Evolutionary conservation across 2,329 filamentous ascomycete species (phyloP).

Genomic region (Monilinia laxa): DNA sequence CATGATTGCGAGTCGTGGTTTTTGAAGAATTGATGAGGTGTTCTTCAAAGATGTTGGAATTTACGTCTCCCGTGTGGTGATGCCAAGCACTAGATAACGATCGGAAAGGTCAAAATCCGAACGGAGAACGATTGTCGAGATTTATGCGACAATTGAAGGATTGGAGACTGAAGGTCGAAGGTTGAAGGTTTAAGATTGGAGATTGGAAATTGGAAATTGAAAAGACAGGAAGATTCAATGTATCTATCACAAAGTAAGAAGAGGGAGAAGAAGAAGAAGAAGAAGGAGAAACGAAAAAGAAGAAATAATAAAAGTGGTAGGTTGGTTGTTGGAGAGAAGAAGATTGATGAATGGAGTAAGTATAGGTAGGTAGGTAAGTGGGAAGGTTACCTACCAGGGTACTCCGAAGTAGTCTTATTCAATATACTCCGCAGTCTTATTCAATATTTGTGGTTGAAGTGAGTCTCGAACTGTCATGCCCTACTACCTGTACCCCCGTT

Average conservation of each 20-base stretch:
- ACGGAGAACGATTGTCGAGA: background rate
- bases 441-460: background rate
- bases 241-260: background rate
- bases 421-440: too few species aligned
- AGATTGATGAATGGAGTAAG: background rate
- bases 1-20: constrained; percentile 48
- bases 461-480: background rate
- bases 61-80: constrained; percentile 4
- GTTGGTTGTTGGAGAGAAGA: background rate
- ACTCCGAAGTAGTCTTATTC: too few species aligned
- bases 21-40: background rate
- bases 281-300: background rate
- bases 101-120: constrained; percentile 9
- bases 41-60: background rate
- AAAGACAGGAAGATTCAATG: background rate
- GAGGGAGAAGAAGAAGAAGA: background rate
- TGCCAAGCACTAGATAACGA: constrained; percentile 24
- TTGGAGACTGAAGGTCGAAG: background rate
- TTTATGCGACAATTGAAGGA: background rate
- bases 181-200: too few species aligned
- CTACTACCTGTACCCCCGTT: too few species aligned
- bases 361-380: background rate
- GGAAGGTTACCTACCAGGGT: too few species aligned
- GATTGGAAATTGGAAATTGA: background rate
- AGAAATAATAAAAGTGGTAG: background rate